Base-by-base conservation (phyloP, 176 grass and related monocot genomes). In the Eragrostis nindensis region DNA sequence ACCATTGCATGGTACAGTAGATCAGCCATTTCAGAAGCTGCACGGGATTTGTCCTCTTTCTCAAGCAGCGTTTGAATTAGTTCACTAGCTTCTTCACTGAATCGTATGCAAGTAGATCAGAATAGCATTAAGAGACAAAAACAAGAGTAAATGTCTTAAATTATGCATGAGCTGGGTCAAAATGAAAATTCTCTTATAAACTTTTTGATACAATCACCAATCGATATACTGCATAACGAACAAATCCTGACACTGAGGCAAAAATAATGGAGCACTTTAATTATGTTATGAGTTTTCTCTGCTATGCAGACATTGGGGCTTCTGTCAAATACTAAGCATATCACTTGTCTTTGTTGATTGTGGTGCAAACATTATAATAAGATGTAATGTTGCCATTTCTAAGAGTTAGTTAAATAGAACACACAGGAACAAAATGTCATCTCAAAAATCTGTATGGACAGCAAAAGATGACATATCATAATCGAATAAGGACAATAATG, bases 1-100 rank as follows among this genome's bases (percentile, higher is more conserved):
- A 97, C 94, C 94, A 97, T 97, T 10, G 91, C 83, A 44, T 97
- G 94, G 80, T 94, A 97, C 48, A 97, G 56, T 49, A 97, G 45
- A 90, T 97, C 94, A 9, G 80, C 89, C 94, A 97, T 97, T 85
- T 97, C 91, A 12, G 44, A 46, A 46, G 44, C 44, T 46, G 44
- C 13, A 46, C 44, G 44, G 10, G 44, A 46, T 13, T 76, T 83
- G 19, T 92, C 91, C 82, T 97, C 94, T 1, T 92, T 90, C 43
- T 90, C 85, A 21, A 94, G 64, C 70, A 46, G 44, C 44, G 44
- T 46, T 46, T 46, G 44, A 47, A 85, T 84, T 44, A 97, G 83
- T 75, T 97, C 91, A 27, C 82, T 85, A 3, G 94, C 89, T 75
- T 97, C 94, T 82, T 97, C 92, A 11, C 94, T 97, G 85, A 39